These are phyloP conservation scores for Xylaria cubensis DNA, from an alignment of 495 filamentous ascomycete species.

Conservation along the genomic window DNA sequence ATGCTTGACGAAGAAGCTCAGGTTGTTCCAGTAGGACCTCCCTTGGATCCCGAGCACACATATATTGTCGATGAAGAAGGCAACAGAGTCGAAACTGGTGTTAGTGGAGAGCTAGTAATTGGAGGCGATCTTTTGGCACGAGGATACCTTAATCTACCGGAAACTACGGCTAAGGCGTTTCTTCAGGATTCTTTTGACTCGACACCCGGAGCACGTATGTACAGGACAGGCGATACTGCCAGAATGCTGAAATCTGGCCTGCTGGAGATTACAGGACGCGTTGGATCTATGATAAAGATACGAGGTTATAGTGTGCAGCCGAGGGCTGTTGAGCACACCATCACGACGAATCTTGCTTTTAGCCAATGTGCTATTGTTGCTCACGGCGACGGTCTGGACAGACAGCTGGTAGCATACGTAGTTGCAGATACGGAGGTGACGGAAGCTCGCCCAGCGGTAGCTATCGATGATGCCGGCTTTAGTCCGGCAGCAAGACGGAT, in stretches of 20 bases:
- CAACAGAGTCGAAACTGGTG: slow-evolving; percentile 51
- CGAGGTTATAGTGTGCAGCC: slow-evolving; percentile 72
- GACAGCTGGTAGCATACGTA: slow-evolving; percentile 71
- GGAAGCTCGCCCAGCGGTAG: slow-evolving; percentile 58
- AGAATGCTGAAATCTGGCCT: slow-evolving; percentile 65
- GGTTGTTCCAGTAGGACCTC: slow-evolving; percentile 67
- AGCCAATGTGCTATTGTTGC: slow-evolving; percentile 64
- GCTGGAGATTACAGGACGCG: slow-evolving; percentile 75
- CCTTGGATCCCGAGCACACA: slow-evolving; percentile 62
- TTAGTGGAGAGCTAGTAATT: slow-evolving; percentile 69
- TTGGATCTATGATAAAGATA: slow-evolving; percentile 72
- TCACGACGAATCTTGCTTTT: slow-evolving; percentile 65
- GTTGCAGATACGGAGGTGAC: slow-evolving; percentile 62
- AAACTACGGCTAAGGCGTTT: slow-evolving; percentile 71
- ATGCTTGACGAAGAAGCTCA: slow-evolving; percentile 56
- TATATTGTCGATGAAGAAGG: slow-evolving; percentile 67
- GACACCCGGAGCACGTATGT: slow-evolving; percentile 59
- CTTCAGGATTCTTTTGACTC: slow-evolving; percentile 53
- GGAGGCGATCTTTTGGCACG: slow-evolving; percentile 72
- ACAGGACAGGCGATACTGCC: slow-evolving; percentile 75
- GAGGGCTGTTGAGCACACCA: slow-evolving; percentile 67
- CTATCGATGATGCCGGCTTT: slow-evolving; percentile 65
- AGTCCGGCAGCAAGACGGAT: slow-evolving; percentile 63
- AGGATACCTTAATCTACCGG: slow-evolving; percentile 75
- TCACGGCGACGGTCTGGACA: slow-evolving; percentile 69